Conservation (phyloP, 805 yeast genomes). For the Wickerhamomyces alni region DNA sequence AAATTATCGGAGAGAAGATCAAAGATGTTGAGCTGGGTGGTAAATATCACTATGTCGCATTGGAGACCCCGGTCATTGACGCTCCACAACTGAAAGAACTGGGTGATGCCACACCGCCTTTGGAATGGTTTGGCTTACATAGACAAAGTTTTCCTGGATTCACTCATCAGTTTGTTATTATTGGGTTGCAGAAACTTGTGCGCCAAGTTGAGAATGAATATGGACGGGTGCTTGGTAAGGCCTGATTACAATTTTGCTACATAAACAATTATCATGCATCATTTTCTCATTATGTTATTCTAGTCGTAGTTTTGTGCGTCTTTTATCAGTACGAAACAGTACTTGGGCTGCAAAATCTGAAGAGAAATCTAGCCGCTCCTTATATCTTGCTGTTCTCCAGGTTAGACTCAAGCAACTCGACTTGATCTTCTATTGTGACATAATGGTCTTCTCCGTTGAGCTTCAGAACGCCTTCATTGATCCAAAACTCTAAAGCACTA, state of each 20-base stretch:
- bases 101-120: conserved; percentile 96
- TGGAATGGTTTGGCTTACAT: conserved; percentile 97
- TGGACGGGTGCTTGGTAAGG: conserved; percentile 35
- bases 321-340: too few relatives aligned
- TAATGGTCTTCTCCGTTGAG: conserved; percentile 20
- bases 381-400: too few relatives aligned
- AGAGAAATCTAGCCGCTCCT: too few relatives aligned
- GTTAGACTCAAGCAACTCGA: too few relatives aligned
- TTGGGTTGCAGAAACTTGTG: conserved; percentile 67
- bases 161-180: conserved; percentile 75
- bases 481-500: conserved; percentile 55
- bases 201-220: conserved; percentile 53
- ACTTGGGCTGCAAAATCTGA: too few relatives aligned
- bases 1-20: conserved; percentile 32
- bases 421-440: conserved; percentile 5
- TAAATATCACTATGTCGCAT: conserved; percentile 51
- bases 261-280: too few relatives aligned
- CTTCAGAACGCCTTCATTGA: conserved; percentile 44
- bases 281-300: too few relatives aligned
- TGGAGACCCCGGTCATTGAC: conserved; percentile 74
- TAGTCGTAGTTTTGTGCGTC: too few relatives aligned
- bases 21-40: conserved; percentile 43
- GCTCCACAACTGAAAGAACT: conserved; percentile 87
- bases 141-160: conserved; percentile 79
- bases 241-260: too few relatives aligned